Percentiles rank a stretch among this genome's conserved stretches.
Conservation (phyloP, 345 rosid species). For the Aquilaria yunnanensis region DNA sequence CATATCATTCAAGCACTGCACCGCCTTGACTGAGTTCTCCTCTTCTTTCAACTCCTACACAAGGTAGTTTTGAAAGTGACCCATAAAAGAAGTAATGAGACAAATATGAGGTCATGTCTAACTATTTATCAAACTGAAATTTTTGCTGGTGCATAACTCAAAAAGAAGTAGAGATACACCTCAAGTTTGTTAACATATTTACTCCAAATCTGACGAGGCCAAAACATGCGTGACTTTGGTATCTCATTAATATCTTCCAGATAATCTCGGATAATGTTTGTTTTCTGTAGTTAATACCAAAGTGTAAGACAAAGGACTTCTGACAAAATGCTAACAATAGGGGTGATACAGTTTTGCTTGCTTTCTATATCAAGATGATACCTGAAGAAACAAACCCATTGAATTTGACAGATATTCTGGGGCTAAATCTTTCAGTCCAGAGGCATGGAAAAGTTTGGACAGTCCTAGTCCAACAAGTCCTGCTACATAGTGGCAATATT, state of each 20-base stretch:
- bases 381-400: conserved; percentile 99
- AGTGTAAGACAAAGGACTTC: not conserved
- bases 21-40: conserved; percentile 77
- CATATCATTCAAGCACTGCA: conserved; percentile 93
- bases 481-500: conserved; percentile 96
- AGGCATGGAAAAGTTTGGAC: conserved; percentile 91
- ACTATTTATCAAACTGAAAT: no score
- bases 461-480: conserved; percentile 97
- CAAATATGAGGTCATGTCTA: no score
- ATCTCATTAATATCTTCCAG: conserved; percentile 96
- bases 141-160: no score
- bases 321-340: no score
- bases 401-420: conserved; percentile 80
- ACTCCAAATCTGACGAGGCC: conserved; percentile 94
- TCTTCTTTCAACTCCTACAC: conserved; percentile 80
- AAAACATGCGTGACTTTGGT: conserved; percentile 97
- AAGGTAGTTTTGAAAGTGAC: no score
- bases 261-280: conserved; percentile 94
- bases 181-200: conserved; percentile 86
- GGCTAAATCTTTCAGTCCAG: conserved; percentile 64
- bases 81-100: no score
- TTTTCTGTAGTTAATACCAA: conserved; percentile 51
- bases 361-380: conserved; percentile 9
- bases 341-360: no score
- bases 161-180: conserved; percentile 25